Evolutionary conservation across 2,329 filamentous ascomycete species (phyloP).

Genomic region (Ampelomyces quisqualis): DNA sequence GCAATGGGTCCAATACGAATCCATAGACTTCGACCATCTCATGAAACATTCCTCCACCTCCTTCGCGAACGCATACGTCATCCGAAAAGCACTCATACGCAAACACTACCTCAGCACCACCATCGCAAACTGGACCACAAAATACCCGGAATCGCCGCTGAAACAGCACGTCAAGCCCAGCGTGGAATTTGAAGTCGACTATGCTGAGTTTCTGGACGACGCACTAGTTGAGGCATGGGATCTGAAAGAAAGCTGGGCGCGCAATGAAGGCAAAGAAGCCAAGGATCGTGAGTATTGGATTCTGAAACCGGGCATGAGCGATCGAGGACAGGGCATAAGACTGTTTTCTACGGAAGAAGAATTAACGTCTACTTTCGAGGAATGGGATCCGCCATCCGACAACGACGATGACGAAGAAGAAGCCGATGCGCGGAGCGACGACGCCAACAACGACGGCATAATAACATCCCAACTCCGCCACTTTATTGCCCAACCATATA

Average conservation of each 20-base stretch:
- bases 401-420: constrained; percentile 47
- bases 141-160: constrained; percentile 72
- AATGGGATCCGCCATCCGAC: constrained; percentile 66
- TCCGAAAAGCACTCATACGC: constrained; percentile 92
- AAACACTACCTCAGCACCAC: constrained; percentile 92
- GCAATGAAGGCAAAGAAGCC: constrained; percentile 58
- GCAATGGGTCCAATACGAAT: constrained; percentile 84
- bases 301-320: constrained; percentile 95
- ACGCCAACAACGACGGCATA: constrained; percentile 57
- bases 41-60: constrained; percentile 61
- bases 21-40: constrained; percentile 78
- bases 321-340: constrained; percentile 88
- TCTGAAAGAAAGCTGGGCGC: constrained; percentile 72
- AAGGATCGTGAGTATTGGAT: constrained; percentile 85
- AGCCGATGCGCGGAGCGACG: constrained; percentile 36
- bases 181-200: constrained; percentile 92
- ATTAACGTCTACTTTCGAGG: constrained; percentile 84
- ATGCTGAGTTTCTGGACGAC: constrained; percentile 94
- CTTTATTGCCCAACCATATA: constrained; percentile 94
- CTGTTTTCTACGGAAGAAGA: constrained; percentile 84
- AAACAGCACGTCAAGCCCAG: constrained; percentile 70
- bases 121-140: constrained; percentile 79
- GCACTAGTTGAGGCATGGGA: constrained; percentile 89
- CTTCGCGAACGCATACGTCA: constrained; percentile 86
- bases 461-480: constrained; percentile 90